Evolutionary conservation across 169 alveolate genomes (phyloP).

Genomic region (Plasmodium gallinaceum): DNA sequence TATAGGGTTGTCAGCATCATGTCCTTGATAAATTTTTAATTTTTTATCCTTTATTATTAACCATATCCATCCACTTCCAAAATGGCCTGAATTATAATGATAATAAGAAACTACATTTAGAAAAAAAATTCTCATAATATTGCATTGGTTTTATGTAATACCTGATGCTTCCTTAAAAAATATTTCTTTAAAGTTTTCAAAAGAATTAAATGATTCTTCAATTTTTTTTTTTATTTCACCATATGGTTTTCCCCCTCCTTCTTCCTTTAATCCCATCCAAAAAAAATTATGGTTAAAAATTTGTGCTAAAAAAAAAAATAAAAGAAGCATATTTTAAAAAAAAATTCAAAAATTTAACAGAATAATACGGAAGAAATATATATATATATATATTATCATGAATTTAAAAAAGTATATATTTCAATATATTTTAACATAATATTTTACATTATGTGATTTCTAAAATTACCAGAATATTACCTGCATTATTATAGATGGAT

Average conservation of each 20-base stretch:
- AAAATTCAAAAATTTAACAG: slow-evolving; percentile 8
- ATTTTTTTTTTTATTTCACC: slow-evolving; percentile 86
- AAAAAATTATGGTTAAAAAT: slow-evolving; percentile 81
- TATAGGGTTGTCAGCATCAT: slow-evolving; percentile 92
- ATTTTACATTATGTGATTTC: not conserved
- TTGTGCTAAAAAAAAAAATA: slow-evolving; percentile 62
- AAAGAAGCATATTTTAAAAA: not conserved
- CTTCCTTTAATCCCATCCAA: slow-evolving; percentile 90
- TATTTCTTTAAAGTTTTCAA: slow-evolving; percentile 86
- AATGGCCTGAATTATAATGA: slow-evolving; percentile 68
- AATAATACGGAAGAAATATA: not conserved
- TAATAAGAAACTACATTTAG: too few relatives aligned
- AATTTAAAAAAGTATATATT: not conserved
- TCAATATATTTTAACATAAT: not conserved
- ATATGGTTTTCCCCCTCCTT: slow-evolving; percentile 92
- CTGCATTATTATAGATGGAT: slow-evolving; percentile 66
- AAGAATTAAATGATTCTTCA: slow-evolving; percentile 89
- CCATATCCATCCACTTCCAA: slow-evolving; percentile 98
- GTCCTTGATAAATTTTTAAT: slow-evolving; percentile 88
- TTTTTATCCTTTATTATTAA: slow-evolving; percentile 82
- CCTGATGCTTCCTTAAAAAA: slow-evolving; percentile 80
- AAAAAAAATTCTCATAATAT: too few relatives aligned
- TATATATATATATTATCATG: too few relatives aligned
- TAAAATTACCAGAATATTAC: slow-evolving; percentile 5
- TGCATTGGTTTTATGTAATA: not conserved